Conservation (phyloP, 805 yeast species). For the Wickerhamomyces strasburgensis region DNA sequence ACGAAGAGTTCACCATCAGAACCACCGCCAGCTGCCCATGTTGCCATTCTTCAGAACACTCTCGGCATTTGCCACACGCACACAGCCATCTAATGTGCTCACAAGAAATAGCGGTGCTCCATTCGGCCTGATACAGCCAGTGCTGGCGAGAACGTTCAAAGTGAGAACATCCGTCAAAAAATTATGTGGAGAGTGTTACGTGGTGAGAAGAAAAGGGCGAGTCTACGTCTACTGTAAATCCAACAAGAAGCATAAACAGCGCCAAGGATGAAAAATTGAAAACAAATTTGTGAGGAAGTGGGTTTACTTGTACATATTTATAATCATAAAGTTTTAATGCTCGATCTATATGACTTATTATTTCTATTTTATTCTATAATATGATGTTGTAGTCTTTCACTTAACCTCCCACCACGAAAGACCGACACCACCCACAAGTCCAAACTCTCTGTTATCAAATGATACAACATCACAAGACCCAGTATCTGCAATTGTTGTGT, state of each 20-base stretch:
- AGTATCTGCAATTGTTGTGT: slow-evolving; percentile 88
- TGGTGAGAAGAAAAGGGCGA: slow-evolving; percentile 90
- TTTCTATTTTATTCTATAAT: not conserved
- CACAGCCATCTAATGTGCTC: slow-evolving; percentile 18
- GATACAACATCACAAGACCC: slow-evolving; percentile 55
- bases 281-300: no score
- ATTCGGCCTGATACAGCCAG: slow-evolving; percentile 24
- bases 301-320: not conserved
- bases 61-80: slow-evolving; percentile 12
- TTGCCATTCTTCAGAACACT: slow-evolving; percentile 18
- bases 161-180: slow-evolving; percentile 91
- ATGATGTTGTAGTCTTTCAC: slow-evolving; percentile 4
- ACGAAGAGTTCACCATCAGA: no score
- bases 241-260: slow-evolving; percentile 90
- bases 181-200: slow-evolving; percentile 85
- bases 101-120: slow-evolving; percentile 11
- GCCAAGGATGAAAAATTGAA: no score
- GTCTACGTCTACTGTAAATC: slow-evolving; percentile 91
- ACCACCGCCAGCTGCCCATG: no score
- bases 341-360: not conserved
- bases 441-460: slow-evolving; percentile 26
- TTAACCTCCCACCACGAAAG: slow-evolving; percentile 46
- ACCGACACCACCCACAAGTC: slow-evolving; percentile 79
- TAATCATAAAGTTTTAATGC: no score
- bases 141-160: slow-evolving; percentile 67